Evolutionary conservation across 345 rosid genomes (phyloP).

Genomic region (Litchi chinensis): DNA sequence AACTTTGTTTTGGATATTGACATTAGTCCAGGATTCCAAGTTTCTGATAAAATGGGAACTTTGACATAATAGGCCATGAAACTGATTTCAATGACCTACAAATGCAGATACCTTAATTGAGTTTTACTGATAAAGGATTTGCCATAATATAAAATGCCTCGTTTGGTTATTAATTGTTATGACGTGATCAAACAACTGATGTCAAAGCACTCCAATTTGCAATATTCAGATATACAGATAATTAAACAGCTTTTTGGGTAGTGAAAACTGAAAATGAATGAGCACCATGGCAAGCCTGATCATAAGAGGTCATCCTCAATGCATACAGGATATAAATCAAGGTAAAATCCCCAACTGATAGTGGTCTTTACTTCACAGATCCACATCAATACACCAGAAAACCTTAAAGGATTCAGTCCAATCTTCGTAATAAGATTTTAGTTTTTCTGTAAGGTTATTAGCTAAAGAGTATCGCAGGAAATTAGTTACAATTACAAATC

Average conservation of each 20-base stretch:
- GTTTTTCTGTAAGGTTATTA: background rate
- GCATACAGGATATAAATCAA: background rate
- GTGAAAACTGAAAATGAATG: background rate
- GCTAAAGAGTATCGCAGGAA: background rate
- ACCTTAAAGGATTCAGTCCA: background rate
- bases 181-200: background rate
- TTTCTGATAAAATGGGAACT: background rate
- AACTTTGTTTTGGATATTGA: background rate
- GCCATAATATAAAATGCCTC: background rate
- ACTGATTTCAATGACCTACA: background rate
- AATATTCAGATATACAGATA: background rate
- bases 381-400: background rate
- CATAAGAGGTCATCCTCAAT: background rate
- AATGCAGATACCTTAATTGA: background rate
- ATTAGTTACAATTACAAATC: background rate
- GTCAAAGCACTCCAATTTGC: background rate
- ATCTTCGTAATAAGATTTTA: background rate
- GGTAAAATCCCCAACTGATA: background rate
- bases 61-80: background rate
- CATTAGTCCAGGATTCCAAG: background rate
- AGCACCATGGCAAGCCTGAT: background rate
- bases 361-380: background rate
- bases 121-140: background rate
- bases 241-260: too few species aligned
- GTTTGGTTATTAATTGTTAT: background rate